phyloP scores from a whole-genome alignment of 805 yeast genomes.

The Metschnikowia hibisci region DNA sequence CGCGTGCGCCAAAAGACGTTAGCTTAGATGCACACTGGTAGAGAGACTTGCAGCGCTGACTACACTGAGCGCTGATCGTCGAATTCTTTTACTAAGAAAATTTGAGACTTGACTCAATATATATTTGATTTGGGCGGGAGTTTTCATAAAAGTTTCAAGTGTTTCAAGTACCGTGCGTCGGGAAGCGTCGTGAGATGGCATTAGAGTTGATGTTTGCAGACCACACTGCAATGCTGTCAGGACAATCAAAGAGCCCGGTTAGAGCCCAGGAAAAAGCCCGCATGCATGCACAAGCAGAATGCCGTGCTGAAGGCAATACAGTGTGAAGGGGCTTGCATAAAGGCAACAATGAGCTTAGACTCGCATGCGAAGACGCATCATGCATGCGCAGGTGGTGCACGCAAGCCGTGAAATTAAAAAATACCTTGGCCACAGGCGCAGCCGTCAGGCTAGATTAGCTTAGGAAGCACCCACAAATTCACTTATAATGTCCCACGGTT shows the following conservation, averaged over 20 bases:
- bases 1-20: slow-evolving; percentile 2
- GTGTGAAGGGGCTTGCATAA: background rate
- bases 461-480: background rate
- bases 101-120: no score
- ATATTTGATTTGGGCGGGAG: no score
- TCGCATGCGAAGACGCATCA: slow-evolving; percentile 6
- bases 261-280: no score
- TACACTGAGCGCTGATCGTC: no score
- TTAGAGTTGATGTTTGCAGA: no score
- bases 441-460: background rate
- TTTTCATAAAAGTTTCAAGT: no score
- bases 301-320: slow-evolving; percentile 1
- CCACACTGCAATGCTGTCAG: no score
- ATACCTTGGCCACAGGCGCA: slow-evolving; percentile 3
- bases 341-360: slow-evolving; percentile 7
- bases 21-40: slow-evolving; percentile 1
- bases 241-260: no score
- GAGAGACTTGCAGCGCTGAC: no score
- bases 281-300: background rate
- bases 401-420: slow-evolving; percentile 6
- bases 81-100: no score
- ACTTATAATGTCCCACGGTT: slow-evolving; percentile 3
- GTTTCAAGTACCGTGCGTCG: no score
- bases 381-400: slow-evolving; percentile 5
- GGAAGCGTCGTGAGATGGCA: no score